Conservation (phyloP, 805 yeast genomes). For the Candida qinlingensis region DNA sequence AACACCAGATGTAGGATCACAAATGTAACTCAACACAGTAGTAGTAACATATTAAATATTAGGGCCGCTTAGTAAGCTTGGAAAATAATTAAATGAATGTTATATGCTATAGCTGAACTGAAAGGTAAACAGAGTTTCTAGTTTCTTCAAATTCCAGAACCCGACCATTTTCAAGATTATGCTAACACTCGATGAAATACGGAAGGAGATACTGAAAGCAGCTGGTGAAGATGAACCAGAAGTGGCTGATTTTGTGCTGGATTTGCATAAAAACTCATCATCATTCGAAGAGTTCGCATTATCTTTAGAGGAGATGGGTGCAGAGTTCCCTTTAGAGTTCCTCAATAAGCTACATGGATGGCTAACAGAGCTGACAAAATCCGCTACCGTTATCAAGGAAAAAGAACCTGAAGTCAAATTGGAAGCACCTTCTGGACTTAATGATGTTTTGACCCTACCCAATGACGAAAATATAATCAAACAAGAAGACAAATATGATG, state of each 20-base stretch:
- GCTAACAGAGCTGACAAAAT: not conserved
- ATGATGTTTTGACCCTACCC: constrained; percentile 15
- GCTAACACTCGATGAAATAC: constrained; percentile 5
- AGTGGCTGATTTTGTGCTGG: constrained; percentile 42
- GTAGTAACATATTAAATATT: too few relatives aligned
- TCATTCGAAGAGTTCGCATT: constrained; percentile 30
- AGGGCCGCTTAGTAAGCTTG: too few relatives aligned
- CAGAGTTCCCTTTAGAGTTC: constrained; percentile 31
- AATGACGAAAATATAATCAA: constrained; percentile 17
- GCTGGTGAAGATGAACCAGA: constrained; percentile 37
- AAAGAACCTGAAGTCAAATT: constrained; percentile 5
- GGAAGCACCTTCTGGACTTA: constrained; percentile 6
- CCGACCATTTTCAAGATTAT: not conserved
- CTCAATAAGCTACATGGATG: constrained; percentile 13
- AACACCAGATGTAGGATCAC: too few relatives aligned
- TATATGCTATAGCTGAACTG: too few relatives aligned
- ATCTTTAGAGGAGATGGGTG: constrained; percentile 38
- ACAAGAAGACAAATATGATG: constrained; percentile 15
- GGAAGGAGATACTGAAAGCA: constrained; percentile 17
- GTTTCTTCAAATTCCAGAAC: too few relatives aligned
- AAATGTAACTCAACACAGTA: too few relatives aligned
- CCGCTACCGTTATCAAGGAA: not conserved
- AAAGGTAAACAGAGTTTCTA: too few relatives aligned
- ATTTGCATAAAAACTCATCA: constrained; percentile 30
- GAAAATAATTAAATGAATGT: too few relatives aligned